A percentile compares a stretch with the other conserved stretches of the same genome.
These are phyloP conservation scores for Trametes elegans DNA, from an alignment of 768 basidiomycete species.

Conservation along the genomic window DNA sequence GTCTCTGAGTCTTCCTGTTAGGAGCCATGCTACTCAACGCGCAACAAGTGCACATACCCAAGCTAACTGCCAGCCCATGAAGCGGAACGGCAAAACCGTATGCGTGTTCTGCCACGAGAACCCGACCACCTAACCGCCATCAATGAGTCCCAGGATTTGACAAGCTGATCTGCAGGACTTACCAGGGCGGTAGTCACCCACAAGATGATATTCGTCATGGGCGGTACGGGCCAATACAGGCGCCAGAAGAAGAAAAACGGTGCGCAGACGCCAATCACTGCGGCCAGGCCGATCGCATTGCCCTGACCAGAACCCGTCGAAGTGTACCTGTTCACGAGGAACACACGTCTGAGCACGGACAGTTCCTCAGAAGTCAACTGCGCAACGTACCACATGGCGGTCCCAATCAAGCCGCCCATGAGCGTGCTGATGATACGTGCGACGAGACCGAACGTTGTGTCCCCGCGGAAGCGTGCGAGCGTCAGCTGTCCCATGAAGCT, in stretches of 20 bases:
- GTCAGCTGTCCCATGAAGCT: constrained; percentile 79
- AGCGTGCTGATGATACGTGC: constrained; percentile 65
- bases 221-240: constrained; percentile 70
- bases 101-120: constrained; percentile 70
- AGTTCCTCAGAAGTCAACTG: not conserved
- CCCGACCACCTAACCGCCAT: constrained; percentile 59
- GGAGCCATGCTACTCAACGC: not conserved
- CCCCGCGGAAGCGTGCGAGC: constrained; percentile 68
- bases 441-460: constrained; percentile 66
- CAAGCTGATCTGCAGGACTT: constrained; percentile 25
- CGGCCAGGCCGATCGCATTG: constrained; percentile 69
- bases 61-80: constrained; percentile 63
- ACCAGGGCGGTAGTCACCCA: constrained; percentile 65
- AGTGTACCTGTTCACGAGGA: constrained; percentile 52
- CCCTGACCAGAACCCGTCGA: constrained; percentile 59
- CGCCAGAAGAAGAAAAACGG: constrained; percentile 72
- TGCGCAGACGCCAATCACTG: constrained; percentile 63
- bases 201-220: constrained; percentile 69
- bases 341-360: not conserved
- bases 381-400: constrained; percentile 60
- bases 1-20: constrained; percentile 39
- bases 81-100: constrained; percentile 44
- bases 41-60: constrained; percentile 54
- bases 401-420: constrained; percentile 59
- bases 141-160: not conserved